Conservation (phyloP, 2,329 filamentous ascomycete species). For the Botrytis galanthina region DNA sequence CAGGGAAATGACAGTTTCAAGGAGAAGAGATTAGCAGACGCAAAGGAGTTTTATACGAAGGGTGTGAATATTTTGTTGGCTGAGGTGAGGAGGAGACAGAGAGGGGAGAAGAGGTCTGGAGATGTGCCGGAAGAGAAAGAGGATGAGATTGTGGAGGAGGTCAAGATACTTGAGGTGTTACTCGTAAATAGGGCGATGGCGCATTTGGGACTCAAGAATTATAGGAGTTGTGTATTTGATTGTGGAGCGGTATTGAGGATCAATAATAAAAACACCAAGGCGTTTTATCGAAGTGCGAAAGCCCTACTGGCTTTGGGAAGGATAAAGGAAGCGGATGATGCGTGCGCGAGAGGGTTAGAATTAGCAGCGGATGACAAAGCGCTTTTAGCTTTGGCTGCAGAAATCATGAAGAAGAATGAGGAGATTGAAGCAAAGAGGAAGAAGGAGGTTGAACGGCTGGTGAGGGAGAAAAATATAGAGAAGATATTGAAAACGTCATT, state of each 20-base stretch:
- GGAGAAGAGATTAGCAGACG: conserved; percentile 72
- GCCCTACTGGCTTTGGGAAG: conserved; percentile 79
- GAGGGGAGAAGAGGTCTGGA: conserved; percentile 44
- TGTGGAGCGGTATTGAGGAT: conserved; percentile 76
- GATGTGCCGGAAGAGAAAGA: conserved; percentile 41
- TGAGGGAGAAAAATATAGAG: conserved; percentile 54
- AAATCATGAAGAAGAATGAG: conserved; percentile 60
- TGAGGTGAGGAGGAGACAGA: conserved; percentile 57
- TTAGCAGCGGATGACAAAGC: conserved; percentile 70
- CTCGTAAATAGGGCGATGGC: conserved; percentile 87
- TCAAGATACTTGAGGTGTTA: conserved; percentile 67
- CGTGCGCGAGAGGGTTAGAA: conserved; percentile 68
- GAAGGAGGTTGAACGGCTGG: conserved; percentile 55
- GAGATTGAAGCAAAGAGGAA: conserved; percentile 55
- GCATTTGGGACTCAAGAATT: conserved; percentile 85
- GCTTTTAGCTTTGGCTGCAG: conserved; percentile 59
- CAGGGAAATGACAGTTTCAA: conserved; percentile 88
- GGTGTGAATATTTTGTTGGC: conserved; percentile 69
- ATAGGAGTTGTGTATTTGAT: conserved; percentile 81
- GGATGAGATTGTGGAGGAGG: conserved; percentile 48
- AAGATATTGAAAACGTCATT: conserved; percentile 64
- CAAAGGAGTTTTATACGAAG: conserved; percentile 88
- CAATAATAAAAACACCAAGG: conserved; percentile 81
- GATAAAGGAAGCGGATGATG: conserved; percentile 75
- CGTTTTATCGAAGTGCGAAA: conserved; percentile 78